Percentiles rank a stretch among this genome's conserved stretches.
These are phyloP conservation scores for Sporothrix phasma DNA, from an alignment of 2,329 filamentous ascomycete genomes.

Conservation along the genomic window DNA sequence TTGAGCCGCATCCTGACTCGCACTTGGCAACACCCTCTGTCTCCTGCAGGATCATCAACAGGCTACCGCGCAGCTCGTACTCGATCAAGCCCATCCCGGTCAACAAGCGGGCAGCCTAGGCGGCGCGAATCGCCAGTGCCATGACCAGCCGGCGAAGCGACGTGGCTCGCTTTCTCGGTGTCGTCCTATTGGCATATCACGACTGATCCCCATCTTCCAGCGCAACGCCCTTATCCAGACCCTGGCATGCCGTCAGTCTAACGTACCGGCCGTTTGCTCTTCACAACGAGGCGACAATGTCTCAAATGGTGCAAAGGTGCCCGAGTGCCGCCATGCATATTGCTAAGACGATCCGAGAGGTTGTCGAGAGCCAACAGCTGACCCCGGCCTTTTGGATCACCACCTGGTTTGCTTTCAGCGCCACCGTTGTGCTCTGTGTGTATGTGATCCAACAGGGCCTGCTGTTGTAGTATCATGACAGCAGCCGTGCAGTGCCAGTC, in stretches of 20 bases:
- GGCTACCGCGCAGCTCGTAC: constrained; percentile 28
- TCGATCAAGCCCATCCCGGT: constrained; percentile 28
- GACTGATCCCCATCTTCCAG: constrained; percentile 9
- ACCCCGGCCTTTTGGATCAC: constrained; percentile 33
- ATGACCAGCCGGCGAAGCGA: constrained; percentile 27
- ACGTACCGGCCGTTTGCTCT: constrained; percentile 30
- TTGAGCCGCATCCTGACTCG: neutral
- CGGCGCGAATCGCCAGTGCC: constrained; percentile 24
- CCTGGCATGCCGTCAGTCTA: constrained; percentile 33
- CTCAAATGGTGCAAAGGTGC: constrained; percentile 22
- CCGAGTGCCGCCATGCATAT: constrained; percentile 32
- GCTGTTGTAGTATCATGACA: constrained; percentile 27
- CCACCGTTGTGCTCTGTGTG: constrained; percentile 35
- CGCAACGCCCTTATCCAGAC: constrained; percentile 33
- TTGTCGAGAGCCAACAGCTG: constrained; percentile 28
- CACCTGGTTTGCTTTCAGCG: constrained; percentile 36
- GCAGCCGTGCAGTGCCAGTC: constrained; percentile 32
- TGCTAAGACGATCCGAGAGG: constrained; percentile 29
- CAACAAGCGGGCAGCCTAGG: constrained; percentile 21
- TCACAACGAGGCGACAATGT: constrained; percentile 24
- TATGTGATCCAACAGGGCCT: constrained; percentile 32
- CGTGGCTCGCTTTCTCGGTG: constrained; percentile 30
- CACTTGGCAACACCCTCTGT: neutral
- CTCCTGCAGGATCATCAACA: constrained; percentile 26
- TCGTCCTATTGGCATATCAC: constrained; percentile 23